Evolutionary conservation across 179 eudicot genomes (phyloP).

Genomic region (Silene coronaria): DNA sequence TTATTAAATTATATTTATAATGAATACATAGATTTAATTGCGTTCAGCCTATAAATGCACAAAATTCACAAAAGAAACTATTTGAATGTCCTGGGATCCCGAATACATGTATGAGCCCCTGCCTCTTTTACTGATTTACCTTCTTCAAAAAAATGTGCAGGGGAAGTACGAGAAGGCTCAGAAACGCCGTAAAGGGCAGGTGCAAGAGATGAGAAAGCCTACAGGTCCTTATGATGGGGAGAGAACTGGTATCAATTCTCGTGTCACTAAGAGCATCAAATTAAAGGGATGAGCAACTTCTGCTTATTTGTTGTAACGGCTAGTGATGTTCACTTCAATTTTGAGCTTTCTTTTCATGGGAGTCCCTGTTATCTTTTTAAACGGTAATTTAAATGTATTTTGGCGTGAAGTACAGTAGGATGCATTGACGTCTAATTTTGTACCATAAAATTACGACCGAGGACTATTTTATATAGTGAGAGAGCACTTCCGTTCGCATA

Average conservation of each 20-base stretch:
- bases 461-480: no score
- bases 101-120: background rate
- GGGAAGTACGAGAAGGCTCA: constrained; percentile 43
- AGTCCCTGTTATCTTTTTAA: background rate
- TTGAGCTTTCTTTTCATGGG: background rate
- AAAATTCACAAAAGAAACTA: background rate
- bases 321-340: background rate
- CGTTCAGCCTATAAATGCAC: background rate
- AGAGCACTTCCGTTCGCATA: no score
- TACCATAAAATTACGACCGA: background rate
- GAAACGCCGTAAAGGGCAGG: constrained; percentile 63
- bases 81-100: background rate
- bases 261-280: constrained; percentile 57
- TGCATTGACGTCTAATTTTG: background rate
- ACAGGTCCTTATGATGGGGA: constrained; percentile 70
- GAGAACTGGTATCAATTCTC: constrained; percentile 63
- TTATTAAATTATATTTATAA: no score
- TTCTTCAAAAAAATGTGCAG: constrained; percentile 36
- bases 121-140: background rate
- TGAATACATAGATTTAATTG: no score
- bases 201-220: constrained; percentile 49
- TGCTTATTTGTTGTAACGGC: background rate
- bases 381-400: background rate
- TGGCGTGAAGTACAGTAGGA: background rate
- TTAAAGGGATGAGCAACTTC: constrained; percentile 30